Percentiles rank a stretch among this genome's conserved stretches.
Conservation (phyloP, 2,329 filamentous ascomycete genomes). For the Colletotrichum melonis region DNA sequence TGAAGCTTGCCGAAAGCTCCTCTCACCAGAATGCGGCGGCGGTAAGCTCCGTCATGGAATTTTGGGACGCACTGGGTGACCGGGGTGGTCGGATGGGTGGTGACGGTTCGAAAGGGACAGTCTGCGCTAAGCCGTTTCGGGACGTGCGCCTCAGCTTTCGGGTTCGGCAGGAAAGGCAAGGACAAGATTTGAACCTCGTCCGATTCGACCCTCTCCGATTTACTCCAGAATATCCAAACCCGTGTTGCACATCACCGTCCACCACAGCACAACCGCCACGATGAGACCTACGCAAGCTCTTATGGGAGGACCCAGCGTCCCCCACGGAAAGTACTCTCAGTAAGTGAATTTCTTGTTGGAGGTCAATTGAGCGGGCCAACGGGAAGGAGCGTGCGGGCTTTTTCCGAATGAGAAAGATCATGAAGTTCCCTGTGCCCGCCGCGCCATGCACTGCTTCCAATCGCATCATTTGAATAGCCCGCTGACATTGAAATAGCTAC, state of each 20-base stretch:
- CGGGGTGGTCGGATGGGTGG: constrained; percentile 28
- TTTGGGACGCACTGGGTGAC: constrained; percentile 22
- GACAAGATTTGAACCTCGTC: constrained; percentile 42
- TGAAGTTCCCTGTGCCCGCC: not conserved
- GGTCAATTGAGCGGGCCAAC: constrained; percentile 20
- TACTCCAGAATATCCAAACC: not conserved
- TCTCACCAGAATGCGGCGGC: constrained; percentile 10
- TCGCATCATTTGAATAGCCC: not conserved
- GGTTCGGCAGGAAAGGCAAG: constrained; percentile 41
- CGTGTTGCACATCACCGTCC: constrained; percentile 29
- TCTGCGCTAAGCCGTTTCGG: constrained; percentile 46
- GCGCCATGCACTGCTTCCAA: not conserved
- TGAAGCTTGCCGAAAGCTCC: constrained; percentile 36
- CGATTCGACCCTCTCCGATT: constrained; percentile 28
- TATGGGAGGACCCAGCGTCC: constrained; percentile 51
- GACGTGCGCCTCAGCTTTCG: constrained; percentile 36
- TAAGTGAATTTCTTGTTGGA: constrained; percentile 45
- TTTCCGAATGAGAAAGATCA: constrained; percentile 38
- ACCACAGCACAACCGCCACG: constrained; percentile 39
- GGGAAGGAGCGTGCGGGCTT: constrained; percentile 43
- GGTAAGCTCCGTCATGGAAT: constrained; percentile 36
- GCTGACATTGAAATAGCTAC: constrained; percentile 63
- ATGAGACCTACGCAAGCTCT: constrained; percentile 57
- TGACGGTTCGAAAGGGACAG: constrained; percentile 18
- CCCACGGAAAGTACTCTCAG: constrained; percentile 57